These are phyloP conservation scores for Tremella mesenterica DNA, from an alignment of 768 basidiomycete species.

Conservation along the genomic window DNA sequence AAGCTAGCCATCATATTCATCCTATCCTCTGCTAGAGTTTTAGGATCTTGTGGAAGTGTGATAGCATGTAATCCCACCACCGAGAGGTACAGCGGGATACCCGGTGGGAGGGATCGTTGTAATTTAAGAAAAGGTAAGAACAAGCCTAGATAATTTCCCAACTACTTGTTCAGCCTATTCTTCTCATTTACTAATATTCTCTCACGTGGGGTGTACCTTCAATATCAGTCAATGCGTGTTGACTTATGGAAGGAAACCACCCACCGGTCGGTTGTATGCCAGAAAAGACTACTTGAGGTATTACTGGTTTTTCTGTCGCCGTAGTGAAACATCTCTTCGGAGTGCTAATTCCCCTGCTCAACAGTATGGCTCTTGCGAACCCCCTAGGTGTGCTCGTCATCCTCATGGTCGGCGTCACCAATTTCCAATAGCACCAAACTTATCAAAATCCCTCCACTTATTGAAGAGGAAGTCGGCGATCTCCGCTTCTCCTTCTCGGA, in stretches of 20 bases:
- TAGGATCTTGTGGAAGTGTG: conserved; percentile 79
- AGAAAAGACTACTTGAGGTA: conserved; percentile 56
- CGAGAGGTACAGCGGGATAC: conserved; percentile 63
- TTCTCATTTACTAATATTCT: not conserved
- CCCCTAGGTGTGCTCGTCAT: no score
- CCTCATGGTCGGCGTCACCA: no score
- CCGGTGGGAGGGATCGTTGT: conserved; percentile 50
- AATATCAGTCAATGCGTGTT: not conserved
- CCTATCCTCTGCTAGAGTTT: conserved; percentile 54
- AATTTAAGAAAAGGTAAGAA: conserved; percentile 13
- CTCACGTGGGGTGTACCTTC: conserved; percentile 65
- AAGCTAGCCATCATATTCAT: conserved; percentile 72
- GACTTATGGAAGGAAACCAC: not conserved
- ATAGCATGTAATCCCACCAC: conserved; percentile 93
- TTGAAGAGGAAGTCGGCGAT: no score
- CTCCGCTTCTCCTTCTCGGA: no score
- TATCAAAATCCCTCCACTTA: no score
- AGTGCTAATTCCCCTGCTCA: no score
- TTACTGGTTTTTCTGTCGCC: not conserved
- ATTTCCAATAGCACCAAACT: no score
- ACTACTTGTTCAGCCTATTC: conserved; percentile 47
- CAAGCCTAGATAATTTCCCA: conserved; percentile 81
- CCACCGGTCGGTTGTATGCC: conserved; percentile 85
- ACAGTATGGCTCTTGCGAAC: no score
- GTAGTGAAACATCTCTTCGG: not conserved